Percentiles rank a stretch among this genome's conserved stretches.
Conservation (phyloP, 805 yeast species). For the Yarrowia keelungensis region DNA sequence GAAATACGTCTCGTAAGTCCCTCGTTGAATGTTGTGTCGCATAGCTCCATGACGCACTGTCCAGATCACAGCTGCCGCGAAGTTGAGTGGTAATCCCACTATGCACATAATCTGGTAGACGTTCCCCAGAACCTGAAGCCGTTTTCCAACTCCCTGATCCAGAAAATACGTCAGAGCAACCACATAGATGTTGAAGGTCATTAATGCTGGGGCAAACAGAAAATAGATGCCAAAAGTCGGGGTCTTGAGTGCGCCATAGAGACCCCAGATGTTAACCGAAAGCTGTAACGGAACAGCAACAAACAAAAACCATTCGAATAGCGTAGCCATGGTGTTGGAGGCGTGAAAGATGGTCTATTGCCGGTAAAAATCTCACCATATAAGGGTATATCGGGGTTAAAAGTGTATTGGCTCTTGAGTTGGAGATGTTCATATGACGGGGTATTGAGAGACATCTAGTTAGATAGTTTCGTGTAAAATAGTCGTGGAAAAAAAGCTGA, state of each 20-base stretch:
- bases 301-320: conserved; percentile 31
- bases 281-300: conserved; percentile 21
- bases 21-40: conserved; percentile 27
- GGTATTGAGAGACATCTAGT: background rate
- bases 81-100: conserved; percentile 7
- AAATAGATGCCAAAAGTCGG: conserved; percentile 21
- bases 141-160: conserved; percentile 2
- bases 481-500: no score
- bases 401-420: conserved; percentile 5
- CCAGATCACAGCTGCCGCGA: conserved; percentile 10
- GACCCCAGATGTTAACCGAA: conserved; percentile 24
- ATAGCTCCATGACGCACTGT: conserved; percentile 8
- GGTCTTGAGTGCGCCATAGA: conserved; percentile 14
- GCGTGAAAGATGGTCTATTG: background rate
- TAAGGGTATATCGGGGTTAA: conserved; percentile 9
- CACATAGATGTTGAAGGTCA: conserved; percentile 28
- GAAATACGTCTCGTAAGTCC: conserved; percentile 33
- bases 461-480: background rate
- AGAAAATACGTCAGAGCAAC: conserved; percentile 18
- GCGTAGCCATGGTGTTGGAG: conserved; percentile 2
- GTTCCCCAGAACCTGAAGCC: background rate
- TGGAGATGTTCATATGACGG: conserved; percentile 17
- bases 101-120: conserved; percentile 10
- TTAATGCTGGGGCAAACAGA: conserved; percentile 17
- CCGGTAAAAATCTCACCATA: background rate